Evolutionary conservation across 2,329 filamentous ascomycete genomes (phyloP).

Genomic region (Aspergillaceae sp.): DNA sequence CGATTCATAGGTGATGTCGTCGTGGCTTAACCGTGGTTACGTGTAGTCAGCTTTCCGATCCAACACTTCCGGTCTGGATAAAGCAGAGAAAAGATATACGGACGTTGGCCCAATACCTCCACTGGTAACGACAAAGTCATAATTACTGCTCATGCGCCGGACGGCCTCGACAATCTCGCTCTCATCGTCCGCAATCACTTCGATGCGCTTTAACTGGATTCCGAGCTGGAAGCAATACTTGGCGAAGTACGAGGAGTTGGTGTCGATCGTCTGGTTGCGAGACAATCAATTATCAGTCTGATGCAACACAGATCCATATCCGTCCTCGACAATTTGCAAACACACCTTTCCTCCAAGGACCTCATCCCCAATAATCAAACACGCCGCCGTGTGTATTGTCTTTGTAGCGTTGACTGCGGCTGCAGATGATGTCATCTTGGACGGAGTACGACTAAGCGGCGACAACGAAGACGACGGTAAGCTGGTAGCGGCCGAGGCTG

Average conservation of each 20-base stretch:
- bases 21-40: conserved; percentile 56
- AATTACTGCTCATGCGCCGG: conserved; percentile 73
- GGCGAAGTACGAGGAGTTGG: conserved; percentile 57
- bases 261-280: conserved; percentile 51
- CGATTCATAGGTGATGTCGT: conserved; percentile 93
- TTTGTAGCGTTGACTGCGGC: conserved; percentile 31
- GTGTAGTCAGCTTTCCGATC: not conserved
- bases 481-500: conserved; percentile 37
- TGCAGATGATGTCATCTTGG: conserved; percentile 38
- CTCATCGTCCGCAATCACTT: conserved; percentile 91
- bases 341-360: conserved; percentile 86
- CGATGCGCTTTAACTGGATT: conserved; percentile 69
- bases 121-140: conserved; percentile 92
- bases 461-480: conserved; percentile 13
- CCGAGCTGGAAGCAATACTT: conserved; percentile 59
- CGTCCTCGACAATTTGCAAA: conserved; percentile 1
- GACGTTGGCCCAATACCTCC: conserved; percentile 94
- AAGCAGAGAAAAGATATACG: conserved; percentile 25
- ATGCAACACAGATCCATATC: not conserved
- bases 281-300: not conserved
- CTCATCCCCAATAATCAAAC: conserved; percentile 94
- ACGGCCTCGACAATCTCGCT: conserved; percentile 82
- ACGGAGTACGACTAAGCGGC: conserved; percentile 9
- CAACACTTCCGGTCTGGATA: not conserved
- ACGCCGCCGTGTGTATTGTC: conserved; percentile 80